Evolutionary conservation across 345 rosid genomes (phyloP), one percentile per base, ranked within the genome.

Genomic region (Arabidopsis arenosa): DNA sequence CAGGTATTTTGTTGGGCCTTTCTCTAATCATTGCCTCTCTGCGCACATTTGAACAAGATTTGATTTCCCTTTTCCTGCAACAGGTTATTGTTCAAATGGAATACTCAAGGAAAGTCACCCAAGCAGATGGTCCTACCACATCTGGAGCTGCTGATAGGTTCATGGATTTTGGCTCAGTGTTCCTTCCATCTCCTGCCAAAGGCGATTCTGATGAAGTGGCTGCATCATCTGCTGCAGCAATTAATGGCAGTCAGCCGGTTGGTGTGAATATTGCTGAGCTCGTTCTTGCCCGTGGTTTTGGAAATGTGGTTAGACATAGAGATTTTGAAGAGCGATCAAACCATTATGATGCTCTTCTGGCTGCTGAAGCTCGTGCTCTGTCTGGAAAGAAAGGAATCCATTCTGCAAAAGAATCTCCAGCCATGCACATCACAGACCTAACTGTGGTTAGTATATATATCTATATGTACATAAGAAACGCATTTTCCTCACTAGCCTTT

Each of bases 311-410:
- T 68, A 80, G 87, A 58, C 93, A 93, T 77, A 84, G 97, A 70
- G 99, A 96, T 60, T 93, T 89, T 79, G 99, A 96, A 86, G 98
- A 96, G 83, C 80, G 99, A 71, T 96, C 99, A 79, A 93, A 87
- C 60, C 88, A 83, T 83, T 96, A 96, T 73, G 98, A 96, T 68
- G 82, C 89, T 79, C 95, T 96, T 78, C 88, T 93, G 66, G 90
- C 95, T 68, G 98, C 99, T 55, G 99, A 96, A 79, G 78, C 91
- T 4, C 96, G 98, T 57, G 99, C 98, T 35, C 32, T 49, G 30
- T 14, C 88, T 56, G 90, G 87, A 39, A 93, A 68, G 89, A 96
- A 87, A 81, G 98, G 98, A 60, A 79, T 86, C 23, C 91, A 96
- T 84, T 93, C 98, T 59, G 78, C 85, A 28, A 96, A 81, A 85